A percentile compares a stretch with the other conserved stretches of the same genome.
Evolutionary conservation across 805 yeast species (phyloP).

Genomic region (Lipomyces sp.): DNA sequence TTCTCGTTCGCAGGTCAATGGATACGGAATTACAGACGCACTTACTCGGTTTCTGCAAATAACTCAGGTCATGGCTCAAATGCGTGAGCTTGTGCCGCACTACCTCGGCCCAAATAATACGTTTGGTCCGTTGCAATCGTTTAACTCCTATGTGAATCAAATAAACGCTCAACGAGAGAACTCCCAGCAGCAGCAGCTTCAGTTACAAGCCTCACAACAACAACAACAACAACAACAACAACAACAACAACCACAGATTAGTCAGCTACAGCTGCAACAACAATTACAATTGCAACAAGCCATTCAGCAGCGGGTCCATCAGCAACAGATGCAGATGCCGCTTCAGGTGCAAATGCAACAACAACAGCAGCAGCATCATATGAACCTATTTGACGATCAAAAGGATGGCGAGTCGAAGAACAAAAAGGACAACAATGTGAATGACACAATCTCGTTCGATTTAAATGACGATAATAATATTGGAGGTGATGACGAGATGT

Average conservation of each 20-base stretch:
- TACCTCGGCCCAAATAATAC: slow-evolving; percentile 50
- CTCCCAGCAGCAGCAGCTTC: slow-evolving; percentile 28
- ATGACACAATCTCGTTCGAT: background rate
- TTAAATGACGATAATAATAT: background rate
- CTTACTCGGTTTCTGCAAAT: slow-evolving; percentile 75
- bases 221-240: slow-evolving; percentile 27
- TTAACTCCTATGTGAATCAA: slow-evolving; percentile 42
- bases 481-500: slow-evolving; percentile 2
- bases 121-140: slow-evolving; percentile 39
- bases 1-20: slow-evolving; percentile 47
- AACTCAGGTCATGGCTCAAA: slow-evolving; percentile 75
- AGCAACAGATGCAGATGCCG: slow-evolving; percentile 31
- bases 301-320: slow-evolving; percentile 12
- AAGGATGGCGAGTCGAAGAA: background rate
- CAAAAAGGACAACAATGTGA: background rate
- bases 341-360: slow-evolving; percentile 25
- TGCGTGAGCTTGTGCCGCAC: slow-evolving; percentile 63
- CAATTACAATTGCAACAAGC: slow-evolving; percentile 28
- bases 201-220: slow-evolving; percentile 33
- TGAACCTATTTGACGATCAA: background rate
- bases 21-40: slow-evolving; percentile 66
- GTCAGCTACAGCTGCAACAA: slow-evolving; percentile 32
- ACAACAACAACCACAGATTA: slow-evolving; percentile 31
- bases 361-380: slow-evolving; percentile 14
- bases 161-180: slow-evolving; percentile 44